These are phyloP conservation scores for Artemisia tridentata DNA, from an alignment of 129 eudicot genomes.

Conservation along the genomic window DNA sequence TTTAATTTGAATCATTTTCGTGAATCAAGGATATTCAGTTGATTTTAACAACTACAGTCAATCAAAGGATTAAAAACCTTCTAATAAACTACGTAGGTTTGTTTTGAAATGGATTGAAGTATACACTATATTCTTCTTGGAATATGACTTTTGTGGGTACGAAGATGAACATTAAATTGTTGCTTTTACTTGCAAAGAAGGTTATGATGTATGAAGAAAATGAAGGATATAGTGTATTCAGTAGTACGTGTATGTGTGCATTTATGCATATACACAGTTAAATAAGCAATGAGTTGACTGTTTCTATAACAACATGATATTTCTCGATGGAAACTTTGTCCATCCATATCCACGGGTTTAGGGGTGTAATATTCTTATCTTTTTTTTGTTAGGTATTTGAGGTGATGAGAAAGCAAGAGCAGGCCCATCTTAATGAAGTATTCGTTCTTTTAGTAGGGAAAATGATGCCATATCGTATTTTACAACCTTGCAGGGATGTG, in stretches of 20 bases:
- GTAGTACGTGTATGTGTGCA: neutral
- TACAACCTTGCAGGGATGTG: too few relatives aligned
- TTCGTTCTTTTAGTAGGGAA: too few relatives aligned
- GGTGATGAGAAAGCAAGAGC: conserved; percentile 82
- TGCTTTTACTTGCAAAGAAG: neutral
- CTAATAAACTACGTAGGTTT: too few relatives aligned
- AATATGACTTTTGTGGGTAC: neutral
- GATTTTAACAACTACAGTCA: too few relatives aligned
- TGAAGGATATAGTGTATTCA: neutral
- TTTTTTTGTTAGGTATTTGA: conserved; percentile 57
- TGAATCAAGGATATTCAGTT: too few relatives aligned
- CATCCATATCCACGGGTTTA: neutral
- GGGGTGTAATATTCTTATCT: conserved; percentile 2
- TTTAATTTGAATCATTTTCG: too few relatives aligned
- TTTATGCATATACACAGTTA: neutral
- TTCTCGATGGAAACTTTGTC: neutral
- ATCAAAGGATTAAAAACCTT: too few relatives aligned
- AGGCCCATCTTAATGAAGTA: conserved; percentile 66
- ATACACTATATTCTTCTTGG: neutral
- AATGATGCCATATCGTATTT: too few relatives aligned
- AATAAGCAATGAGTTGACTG: neutral
- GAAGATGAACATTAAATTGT: neutral
- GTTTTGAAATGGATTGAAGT: neutral
- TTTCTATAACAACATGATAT: conserved; percentile 9
- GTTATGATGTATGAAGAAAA: too few relatives aligned